These are phyloP conservation scores for Nakazawaea wyomingensis DNA, from an alignment of 805 yeast species.

Conservation along the genomic window DNA sequence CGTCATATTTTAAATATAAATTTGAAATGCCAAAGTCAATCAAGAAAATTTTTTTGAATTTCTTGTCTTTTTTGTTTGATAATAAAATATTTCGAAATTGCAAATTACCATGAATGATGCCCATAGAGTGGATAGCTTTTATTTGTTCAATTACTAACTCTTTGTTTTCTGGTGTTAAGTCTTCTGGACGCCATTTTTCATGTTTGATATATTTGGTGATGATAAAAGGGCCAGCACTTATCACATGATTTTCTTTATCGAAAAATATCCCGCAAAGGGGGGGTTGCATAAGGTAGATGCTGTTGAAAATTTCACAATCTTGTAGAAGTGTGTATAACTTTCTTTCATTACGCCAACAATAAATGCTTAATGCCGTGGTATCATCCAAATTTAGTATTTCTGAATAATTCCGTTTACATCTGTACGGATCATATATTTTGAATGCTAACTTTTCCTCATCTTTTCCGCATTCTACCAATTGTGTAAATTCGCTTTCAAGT, in stretches of 20 bases:
- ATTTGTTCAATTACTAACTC: not conserved
- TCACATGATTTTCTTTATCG: not conserved
- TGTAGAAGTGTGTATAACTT: not conserved
- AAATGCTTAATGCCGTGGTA: not conserved
- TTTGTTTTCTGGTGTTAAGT: not conserved
- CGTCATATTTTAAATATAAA: not conserved
- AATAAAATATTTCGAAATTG: too few species aligned
- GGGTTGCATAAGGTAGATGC: not conserved
- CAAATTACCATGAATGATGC: not conserved
- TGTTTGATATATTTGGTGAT: too few species aligned
- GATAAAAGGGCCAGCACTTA: not conserved
- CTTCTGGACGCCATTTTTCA: not conserved
- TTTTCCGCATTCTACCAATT: too few species aligned
- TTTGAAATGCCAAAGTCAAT: not conserved
- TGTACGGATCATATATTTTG: not conserved
- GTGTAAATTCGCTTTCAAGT: not conserved
- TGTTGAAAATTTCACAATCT: not conserved
- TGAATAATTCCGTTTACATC: not conserved
- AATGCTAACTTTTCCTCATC: not conserved
- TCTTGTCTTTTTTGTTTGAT: not conserved
- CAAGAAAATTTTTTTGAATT: too few species aligned
- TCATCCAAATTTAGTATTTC: not conserved
- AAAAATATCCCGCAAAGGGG: not conserved
- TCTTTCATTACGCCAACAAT: not conserved
- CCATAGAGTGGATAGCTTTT: not conserved